Base-by-base conservation (phyloP, 768 basidiomycete species). In the Tricholoma bakamatsutake region DNA sequence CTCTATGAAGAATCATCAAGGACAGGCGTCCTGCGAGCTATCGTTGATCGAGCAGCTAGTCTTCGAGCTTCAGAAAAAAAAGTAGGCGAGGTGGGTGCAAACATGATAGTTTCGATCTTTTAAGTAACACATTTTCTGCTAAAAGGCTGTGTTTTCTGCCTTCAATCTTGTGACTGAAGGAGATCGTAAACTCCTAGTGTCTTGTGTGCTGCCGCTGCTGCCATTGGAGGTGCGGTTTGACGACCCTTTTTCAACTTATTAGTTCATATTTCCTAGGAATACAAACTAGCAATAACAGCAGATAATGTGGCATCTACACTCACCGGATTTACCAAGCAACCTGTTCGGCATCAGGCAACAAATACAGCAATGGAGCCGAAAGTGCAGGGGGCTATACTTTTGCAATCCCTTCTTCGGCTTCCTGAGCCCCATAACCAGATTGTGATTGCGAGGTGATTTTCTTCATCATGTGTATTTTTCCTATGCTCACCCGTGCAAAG, bases 341-440 rank as follows among this genome's bases (percentile, higher is more conserved):
- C 46, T 59, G 42, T 59, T 37, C 64, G 60, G 50, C 62, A 62
- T 39, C 52, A 43, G n/a, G 35, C 56, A 33, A 34, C 31, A 60
- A 64, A 62, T 53, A 72, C 74, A 54, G 72, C 75, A 1, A 65
- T 83, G 40, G 86, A 85, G 64, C 83, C 87, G 6, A 89, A 83
- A 62, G 80, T 87, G 11, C 92, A 93, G 66, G 96, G 96, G 1
- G 88, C 90, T 2, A 69, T 98, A 15, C 71, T 99, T 11, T 70
- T 98, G 2, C 94, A 98, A 69, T 84, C 88, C 3, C 72, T 98
- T 56, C 78, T 98, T 24, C 80, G 78, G 30, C 76, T 97, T 21
- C 69, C 81, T 0, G 75, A 80, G 8, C 83, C 87, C 1, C 80
- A 87, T 61, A 88, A 90, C 63, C 75, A 80, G 47, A 70, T 81